phyloP scores from a whole-genome alignment of 192 early-diverging fungal species.

The Backusella tarrabulga region DNA sequence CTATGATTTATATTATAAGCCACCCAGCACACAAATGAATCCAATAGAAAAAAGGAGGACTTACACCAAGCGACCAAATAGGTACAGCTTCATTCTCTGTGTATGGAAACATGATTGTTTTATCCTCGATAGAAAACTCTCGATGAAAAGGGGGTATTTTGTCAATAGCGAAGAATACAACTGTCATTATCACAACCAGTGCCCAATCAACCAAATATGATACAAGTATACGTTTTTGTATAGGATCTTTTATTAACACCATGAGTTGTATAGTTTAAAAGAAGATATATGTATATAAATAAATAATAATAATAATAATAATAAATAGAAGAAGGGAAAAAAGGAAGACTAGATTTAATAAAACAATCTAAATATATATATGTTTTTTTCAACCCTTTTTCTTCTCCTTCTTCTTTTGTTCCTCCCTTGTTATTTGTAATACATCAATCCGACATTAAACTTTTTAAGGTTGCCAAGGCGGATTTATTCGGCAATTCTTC shows the following conservation, averaged over 20 bases:
- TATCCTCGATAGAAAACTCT: conserved; percentile 69
- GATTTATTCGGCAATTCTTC: conserved; percentile 14
- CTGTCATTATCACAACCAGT: conserved; percentile 53
- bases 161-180: conserved; percentile 54
- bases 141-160: conserved; percentile 64
- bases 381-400: too few species aligned
- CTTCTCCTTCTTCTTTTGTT: not conserved
- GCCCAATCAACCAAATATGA: conserved; percentile 29
- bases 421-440: not conserved
- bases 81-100: conserved; percentile 44
- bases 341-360: not conserved
- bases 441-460: conserved; percentile 1
- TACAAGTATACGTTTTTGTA: not conserved
- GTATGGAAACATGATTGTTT: conserved; percentile 61
- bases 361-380: not conserved
- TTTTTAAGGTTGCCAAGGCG: not conserved
- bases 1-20: conserved; percentile 11
- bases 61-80: conserved; percentile 32
- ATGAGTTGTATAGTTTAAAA: not conserved
- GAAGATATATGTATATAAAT: not conserved
- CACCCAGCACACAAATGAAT: not conserved
- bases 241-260: not conserved
- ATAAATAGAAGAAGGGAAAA: not conserved
- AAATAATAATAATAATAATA: not conserved
- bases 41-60: not conserved